Evolutionary conservation across 1,139 yeast species (phyloP), one percentile per base, ranked within the genome.

Genomic region (Yamadazyma diddensiae): DNA sequence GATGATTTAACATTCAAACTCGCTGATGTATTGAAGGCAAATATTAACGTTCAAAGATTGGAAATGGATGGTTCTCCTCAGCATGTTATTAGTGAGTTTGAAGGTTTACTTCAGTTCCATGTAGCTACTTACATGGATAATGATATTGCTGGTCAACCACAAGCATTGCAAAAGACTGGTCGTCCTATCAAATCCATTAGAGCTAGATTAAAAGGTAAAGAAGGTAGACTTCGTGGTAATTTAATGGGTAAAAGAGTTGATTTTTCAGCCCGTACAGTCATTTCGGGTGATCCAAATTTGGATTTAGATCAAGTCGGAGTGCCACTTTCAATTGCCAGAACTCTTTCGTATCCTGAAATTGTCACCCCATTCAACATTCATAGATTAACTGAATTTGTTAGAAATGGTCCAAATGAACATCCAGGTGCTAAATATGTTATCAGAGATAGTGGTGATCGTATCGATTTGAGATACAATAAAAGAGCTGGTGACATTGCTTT

Each of bases 81-180:
- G 50, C 98, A 94, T 59, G 97, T 94, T 31, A 83, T 92, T 47
- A 86, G 87, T 57, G 99, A 94, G 62, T 92, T 94, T 53, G 98
- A 94, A 58, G 85, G 95, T 26, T 75, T 94, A 49, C 71, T 94
- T 40, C 99, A 94, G 56, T 94, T 88, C 61, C 98, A 92, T 53
- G 97, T 94, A 31, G 98, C 99, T n/a, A 92, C 99, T 1, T 92
- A 92, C 59, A 92, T 92, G 99, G 98, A 92, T 65, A 92, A 92
- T 57, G 98, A 92, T 66, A 92, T 92, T 63, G 98, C 98, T n/a
- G 98, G 99, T 42, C 98, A 92, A 64, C 99, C 98, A 0, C 98
- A 92, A 61, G 98, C 99, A 24, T 75, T 92, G 44, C 99, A 94
- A 58, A 94, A 94, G 62, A 87, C 97, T 31, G 99, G 98, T 37